Base-by-base conservation (phyloP, 192 early-diverging fungal genomes). In the Coemansia pectinata region DNA sequence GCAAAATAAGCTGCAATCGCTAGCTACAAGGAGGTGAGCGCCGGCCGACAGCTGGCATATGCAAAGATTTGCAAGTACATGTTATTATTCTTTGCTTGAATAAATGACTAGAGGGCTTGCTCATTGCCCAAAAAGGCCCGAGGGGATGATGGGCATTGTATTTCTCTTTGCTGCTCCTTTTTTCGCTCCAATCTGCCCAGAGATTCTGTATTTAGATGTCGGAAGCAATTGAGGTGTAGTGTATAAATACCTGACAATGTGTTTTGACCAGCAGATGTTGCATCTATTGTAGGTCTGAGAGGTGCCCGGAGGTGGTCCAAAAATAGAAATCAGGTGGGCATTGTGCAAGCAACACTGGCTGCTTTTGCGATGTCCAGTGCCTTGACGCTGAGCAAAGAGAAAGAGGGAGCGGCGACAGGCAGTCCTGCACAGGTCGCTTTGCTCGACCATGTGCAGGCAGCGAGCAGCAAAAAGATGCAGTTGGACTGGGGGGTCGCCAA, bases 351-450 rank as follows among this genome's bases (percentile, higher is more conserved):
- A 12, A 14, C 23, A 33, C 53, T 29, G 53, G 53, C 23, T 27
- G 48, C 25, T 52, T 23, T 52, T 27, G 48, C 52, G 12, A 29
- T 21, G 9, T 50, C 21, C 3, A 21, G 47, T 50, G 12, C 25
- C 27, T 55, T 33, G 29, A 58, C 55, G 55, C 55, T n/a, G 55
- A 58, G 27, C 55, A 31, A 58, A 58, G 27, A 55, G 7, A 55
- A 52, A 27, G 50, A 52, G 52, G 52, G 52, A 55, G 52, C 25
- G 9, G 52, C 52, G 25, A 15, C 52, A 55, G 14, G 25, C 52
- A 29, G 52, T 55, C 52, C 52, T 55, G 52, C 52, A 55, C 52
- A 55, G 52, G 27, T 55, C 25, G 55, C 29, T 58, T 33, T 58
- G 55, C 55, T 58, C 29, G 55, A 58, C 55, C 55, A 58, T n/a